Percentiles rank a stretch among this genome's conserved stretches.
These are phyloP conservation scores for Lactarius trivialis DNA, from an alignment of 768 basidiomycete genomes.

Conservation along the genomic window DNA sequence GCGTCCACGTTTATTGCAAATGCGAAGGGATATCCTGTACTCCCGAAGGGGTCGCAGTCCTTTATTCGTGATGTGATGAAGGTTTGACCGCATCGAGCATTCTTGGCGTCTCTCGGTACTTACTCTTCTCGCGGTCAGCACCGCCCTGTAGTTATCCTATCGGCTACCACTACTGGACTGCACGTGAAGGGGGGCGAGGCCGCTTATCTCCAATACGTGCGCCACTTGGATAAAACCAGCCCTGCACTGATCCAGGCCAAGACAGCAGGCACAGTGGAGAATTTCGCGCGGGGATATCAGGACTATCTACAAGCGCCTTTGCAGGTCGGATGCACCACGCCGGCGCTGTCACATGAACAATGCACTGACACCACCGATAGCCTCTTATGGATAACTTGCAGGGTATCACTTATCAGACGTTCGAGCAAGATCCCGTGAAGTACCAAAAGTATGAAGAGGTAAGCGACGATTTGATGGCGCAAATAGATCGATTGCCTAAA, in stretches of 20 bases:
- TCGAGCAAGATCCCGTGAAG: constrained; percentile 97
- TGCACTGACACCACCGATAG: constrained; percentile 34
- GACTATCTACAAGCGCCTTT: constrained; percentile 94
- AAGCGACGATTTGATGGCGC: constrained; percentile 10
- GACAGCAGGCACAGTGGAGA: constrained; percentile 71
- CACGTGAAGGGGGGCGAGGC: constrained; percentile 77
- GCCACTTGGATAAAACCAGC: constrained; percentile 77
- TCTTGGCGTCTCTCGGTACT: constrained; percentile 1
- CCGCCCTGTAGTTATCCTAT: constrained; percentile 77
- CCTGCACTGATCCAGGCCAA: constrained; percentile 54
- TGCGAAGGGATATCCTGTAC: constrained; percentile 92
- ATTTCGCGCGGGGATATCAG: constrained; percentile 89
- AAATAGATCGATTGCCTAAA: background rate
- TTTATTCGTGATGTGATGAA: constrained; percentile 90
- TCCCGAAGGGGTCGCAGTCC: constrained; percentile 86
- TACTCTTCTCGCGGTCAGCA: constrained; percentile 44
- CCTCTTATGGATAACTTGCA: constrained; percentile 97
- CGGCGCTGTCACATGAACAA: constrained; percentile 11
- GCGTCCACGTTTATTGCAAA: constrained; percentile 92
- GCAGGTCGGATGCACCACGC: constrained; percentile 47
- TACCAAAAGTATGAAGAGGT: constrained; percentile 94
- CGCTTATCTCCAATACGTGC: constrained; percentile 87
- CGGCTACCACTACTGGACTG: constrained; percentile 53
- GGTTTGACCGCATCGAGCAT: constrained; percentile 37
- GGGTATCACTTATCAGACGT: constrained; percentile 93